These are phyloP conservation scores for Euryodendron excelsum DNA, from an alignment of 148 eudicot genomes.

Conservation along the genomic window DNA sequence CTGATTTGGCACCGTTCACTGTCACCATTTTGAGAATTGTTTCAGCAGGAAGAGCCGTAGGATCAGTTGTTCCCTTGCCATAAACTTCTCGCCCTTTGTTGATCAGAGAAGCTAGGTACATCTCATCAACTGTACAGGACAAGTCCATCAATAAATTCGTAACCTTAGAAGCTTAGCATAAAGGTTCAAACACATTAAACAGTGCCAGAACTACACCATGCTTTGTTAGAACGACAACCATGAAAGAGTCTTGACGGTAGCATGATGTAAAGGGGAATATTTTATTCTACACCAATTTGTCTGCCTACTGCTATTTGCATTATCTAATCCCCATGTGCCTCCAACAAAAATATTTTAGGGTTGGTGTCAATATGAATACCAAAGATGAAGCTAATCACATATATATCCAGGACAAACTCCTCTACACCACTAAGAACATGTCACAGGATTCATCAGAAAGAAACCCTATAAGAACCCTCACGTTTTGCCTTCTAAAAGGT, in stretches of 20 bases:
- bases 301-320: neutral
- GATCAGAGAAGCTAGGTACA: slow-evolving; percentile 93
- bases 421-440: neutral
- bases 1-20: slow-evolving; percentile 81
- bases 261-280: too few species aligned
- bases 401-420: neutral
- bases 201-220: neutral
- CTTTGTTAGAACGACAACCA: neutral
- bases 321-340: neutral
- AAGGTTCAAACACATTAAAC: neutral
- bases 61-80: slow-evolving; percentile 73
- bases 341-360: neutral
- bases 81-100: slow-evolving; percentile 86
- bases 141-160: neutral
- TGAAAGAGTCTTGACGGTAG: neutral
- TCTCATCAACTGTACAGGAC: slow-evolving; percentile 77
- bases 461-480: neutral
- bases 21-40: slow-evolving; percentile 79
- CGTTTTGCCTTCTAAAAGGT: neutral
- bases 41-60: slow-evolving; percentile 84
- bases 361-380: neutral
- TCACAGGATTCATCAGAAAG: neutral
- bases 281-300: neutral
- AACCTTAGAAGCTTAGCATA: neutral
- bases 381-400: neutral